Conservation (phyloP, 2,329 filamentous ascomycete genomes). For the Madurella fahalii region DNA sequence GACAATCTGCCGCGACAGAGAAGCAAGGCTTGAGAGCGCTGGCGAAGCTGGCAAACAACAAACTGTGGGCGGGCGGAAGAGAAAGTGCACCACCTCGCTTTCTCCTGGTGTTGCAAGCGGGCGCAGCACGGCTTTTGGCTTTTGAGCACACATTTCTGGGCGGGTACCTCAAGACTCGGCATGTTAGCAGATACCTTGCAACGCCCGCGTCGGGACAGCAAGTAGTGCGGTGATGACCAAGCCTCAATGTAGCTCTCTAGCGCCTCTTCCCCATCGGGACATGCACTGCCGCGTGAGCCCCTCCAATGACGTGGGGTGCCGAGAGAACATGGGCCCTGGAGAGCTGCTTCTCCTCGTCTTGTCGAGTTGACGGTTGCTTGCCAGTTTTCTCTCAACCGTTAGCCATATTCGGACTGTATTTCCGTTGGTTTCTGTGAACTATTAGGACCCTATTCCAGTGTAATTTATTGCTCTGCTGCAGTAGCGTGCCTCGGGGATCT, state of each 20-base stretch:
- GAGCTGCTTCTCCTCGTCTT: background rate
- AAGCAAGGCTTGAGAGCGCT: background rate
- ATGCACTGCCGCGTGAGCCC: conserved; percentile 4
- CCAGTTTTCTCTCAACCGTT: too few species aligned
- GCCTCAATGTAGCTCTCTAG: conserved; percentile 2
- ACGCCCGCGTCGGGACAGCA: background rate
- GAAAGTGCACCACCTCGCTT: conserved; percentile 3
- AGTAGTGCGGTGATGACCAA: background rate
- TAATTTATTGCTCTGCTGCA: too few species aligned
- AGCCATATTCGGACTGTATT: too few species aligned
- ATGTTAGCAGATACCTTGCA: conserved; percentile 10
- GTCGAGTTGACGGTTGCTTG: background rate
- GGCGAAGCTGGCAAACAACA: background rate
- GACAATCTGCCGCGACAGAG: background rate
- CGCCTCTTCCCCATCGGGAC: background rate
- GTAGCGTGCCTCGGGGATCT: too few species aligned
- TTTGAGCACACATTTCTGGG: conserved; percentile 1
- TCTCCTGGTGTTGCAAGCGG: conserved; percentile 12
- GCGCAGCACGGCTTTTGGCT: conserved; percentile 16
- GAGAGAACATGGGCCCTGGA: background rate
- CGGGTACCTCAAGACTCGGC: conserved; percentile 5
- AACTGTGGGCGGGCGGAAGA: conserved; percentile 2
- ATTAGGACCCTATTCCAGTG: too few species aligned
- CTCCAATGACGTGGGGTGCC: conserved; percentile 23
- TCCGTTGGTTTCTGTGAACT: too few species aligned